These are phyloP conservation scores for Geranium incanum DNA, from an alignment of 441 rosid species.

Conservation along the genomic window DNA sequence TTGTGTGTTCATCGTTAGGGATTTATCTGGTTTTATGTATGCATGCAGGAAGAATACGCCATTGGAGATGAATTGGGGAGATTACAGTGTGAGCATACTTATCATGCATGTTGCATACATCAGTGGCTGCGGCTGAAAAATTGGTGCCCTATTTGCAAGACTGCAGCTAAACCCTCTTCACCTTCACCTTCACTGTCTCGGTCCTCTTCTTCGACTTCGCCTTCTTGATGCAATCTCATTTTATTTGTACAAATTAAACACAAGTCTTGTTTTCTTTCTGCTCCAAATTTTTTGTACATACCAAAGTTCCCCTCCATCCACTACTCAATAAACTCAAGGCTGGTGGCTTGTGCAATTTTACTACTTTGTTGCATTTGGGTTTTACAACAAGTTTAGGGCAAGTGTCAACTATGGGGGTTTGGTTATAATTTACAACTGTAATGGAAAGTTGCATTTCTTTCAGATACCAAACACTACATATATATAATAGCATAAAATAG, in stretches of 20 bases:
- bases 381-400: no score
- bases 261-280: not conserved
- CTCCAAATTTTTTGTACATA: constrained; percentile 12
- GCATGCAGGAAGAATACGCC: constrained; percentile 70
- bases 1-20: not conserved
- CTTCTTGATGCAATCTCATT: constrained; percentile 8
- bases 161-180: constrained; percentile 40
- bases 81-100: constrained; percentile 66
- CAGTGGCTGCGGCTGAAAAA: constrained; percentile 86
- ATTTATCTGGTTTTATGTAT: not conserved
- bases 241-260: not conserved
- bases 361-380: no score
- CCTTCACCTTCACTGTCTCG: no score
- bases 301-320: no score
- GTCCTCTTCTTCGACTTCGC: no score
- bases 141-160: constrained; percentile 94
- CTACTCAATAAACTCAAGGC: no score
- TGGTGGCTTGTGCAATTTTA: no score
- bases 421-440: no score
- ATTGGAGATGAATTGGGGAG: constrained; percentile 73
- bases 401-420: no score
- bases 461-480: no score
- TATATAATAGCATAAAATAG: no score
- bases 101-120: constrained; percentile 58
- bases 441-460: no score